These are phyloP conservation scores for Globisporangium spiculum DNA, from an alignment of 352 stramenopile species.

Conservation along the genomic window DNA sequence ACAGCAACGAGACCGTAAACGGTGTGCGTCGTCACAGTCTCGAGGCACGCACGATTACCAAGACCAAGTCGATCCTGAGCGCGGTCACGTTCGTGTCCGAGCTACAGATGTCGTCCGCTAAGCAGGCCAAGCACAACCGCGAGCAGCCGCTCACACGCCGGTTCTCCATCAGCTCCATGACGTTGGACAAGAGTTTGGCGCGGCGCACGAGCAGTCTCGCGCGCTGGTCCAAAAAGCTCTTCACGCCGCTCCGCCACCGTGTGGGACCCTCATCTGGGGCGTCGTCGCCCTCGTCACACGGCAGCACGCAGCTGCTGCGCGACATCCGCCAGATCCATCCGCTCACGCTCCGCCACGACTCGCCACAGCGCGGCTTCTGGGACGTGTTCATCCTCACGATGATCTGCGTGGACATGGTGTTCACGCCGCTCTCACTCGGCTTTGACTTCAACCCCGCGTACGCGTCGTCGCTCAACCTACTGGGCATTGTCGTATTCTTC, in stretches of 20 bases:
- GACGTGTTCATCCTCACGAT: slow-evolving; percentile 51
- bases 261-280: not conserved
- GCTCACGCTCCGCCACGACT: slow-evolving; percentile 58
- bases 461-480: slow-evolving; percentile 28
- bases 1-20: slow-evolving; percentile 9
- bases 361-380: slow-evolving; percentile 35
- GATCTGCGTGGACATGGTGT: slow-evolving; percentile 50
- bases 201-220: slow-evolving; percentile 11
- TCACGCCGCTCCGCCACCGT: slow-evolving; percentile 4
- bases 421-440: slow-evolving; percentile 51
- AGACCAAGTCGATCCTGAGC: slow-evolving; percentile 20
- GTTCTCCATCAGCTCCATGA: slow-evolving; percentile 32
- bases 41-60: slow-evolving; percentile 11
- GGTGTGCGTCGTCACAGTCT: slow-evolving; percentile 8
- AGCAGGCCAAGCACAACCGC: slow-evolving; percentile 17
- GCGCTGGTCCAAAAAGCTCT: slow-evolving; percentile 13
- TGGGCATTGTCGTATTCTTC: slow-evolving; percentile 46
- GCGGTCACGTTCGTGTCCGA: slow-evolving; percentile 16
- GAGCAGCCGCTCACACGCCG: slow-evolving; percentile 33
- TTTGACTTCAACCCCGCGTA: slow-evolving; percentile 35
- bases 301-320: slow-evolving; percentile 34
- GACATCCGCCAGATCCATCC: slow-evolving; percentile 30
- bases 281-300: slow-evolving; percentile 21
- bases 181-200: slow-evolving; percentile 10
- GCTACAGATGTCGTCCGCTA: slow-evolving; percentile 9